Conservation (phyloP, 2,329 filamentous ascomycete species). For the Macrophomina tecta region DNA sequence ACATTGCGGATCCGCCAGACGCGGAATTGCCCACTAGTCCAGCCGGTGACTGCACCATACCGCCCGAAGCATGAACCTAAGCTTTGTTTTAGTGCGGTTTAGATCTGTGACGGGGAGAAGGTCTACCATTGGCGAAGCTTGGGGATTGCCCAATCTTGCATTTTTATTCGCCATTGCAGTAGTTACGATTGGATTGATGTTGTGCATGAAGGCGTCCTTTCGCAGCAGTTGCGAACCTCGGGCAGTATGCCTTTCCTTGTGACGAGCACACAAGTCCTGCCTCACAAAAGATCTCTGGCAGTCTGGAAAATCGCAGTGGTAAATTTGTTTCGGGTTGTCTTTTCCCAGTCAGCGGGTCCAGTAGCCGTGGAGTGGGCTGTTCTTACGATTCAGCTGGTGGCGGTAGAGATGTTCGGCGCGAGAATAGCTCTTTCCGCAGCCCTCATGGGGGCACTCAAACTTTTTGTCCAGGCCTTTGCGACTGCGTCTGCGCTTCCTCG, state of each 20-base stretch:
- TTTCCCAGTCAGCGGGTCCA: constrained; percentile 18
- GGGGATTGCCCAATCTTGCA: constrained; percentile 33
- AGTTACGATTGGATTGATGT: constrained; percentile 50
- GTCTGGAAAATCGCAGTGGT: constrained; percentile 88
- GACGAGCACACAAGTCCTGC: constrained; percentile 83
- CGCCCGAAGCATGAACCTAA: constrained; percentile 1
- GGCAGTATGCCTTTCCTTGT: constrained; percentile 57
- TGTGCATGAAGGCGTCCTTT: constrained; percentile 69
- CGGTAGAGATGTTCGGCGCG: constrained; percentile 95
- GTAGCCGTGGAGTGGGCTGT: constrained; percentile 31
- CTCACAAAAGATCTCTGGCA: constrained; percentile 91
- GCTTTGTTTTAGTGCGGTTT: constrained; percentile 7
- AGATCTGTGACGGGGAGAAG: neutral
- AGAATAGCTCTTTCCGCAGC: constrained; percentile 95
- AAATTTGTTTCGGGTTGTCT: constrained; percentile 95
- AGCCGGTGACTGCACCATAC: constrained; percentile 37
- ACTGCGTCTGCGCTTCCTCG: constrained; percentile 69
- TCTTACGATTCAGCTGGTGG: constrained; percentile 89
- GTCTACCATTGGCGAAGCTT: constrained; percentile 37
- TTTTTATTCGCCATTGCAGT: constrained; percentile 36
- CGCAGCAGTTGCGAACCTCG: constrained; percentile 78
- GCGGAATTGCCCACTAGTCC: constrained; percentile 30
- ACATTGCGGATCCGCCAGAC: constrained; percentile 38
- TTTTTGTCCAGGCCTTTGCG: constrained; percentile 79
- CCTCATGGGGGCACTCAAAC: constrained; percentile 75